Base-by-base conservation (phyloP, 2,329 filamentous ascomycete genomes). In the Fusarium neocosmosporiellum region DNA sequence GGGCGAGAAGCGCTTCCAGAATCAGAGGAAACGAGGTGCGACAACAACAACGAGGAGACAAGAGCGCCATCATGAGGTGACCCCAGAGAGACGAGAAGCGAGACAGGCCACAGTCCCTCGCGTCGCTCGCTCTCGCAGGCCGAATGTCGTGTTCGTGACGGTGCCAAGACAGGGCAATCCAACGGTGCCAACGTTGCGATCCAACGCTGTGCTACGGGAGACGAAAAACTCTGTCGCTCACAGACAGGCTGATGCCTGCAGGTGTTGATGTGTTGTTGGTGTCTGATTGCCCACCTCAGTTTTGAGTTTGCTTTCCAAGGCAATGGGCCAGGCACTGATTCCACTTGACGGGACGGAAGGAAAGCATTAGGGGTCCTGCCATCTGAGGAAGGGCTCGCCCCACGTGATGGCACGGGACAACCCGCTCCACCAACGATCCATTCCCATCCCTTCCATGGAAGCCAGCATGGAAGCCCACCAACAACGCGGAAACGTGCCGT, bases 391-490 rank as follows among this genome's bases (percentile, higher is more conserved):
- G 46, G 27, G 48, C 62, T 53, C 53, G 41, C 34, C 57, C 74
- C 75, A 78, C 72, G 75, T 77, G 75, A 71, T 60, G 43, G 22
- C 54, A 43, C 62, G 48, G 24, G 63, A 68, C 66, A 54, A 24
- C 59, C 55, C 62, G 59, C 55, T 48, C 41, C 48, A 24, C 36
- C 65, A 37, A 53, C 53, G 14, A 22, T 37, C 6, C 41, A 43
- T 43, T 43, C 24, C 22, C 41, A 43, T 16, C 41, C 41, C 46
- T 31, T 53, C 46, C 27, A n/a, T 37, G 53, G 53, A 57, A 57
- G 33, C 22, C 34, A 37, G 34, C 33, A 39, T 36, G 50, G 50
- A 57, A 37, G 43, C 41, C 48, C 37, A 36, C 54, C 53, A 70
- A 65, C 54, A 27, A 20, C 8, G 36, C 24, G 34, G 20, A 64